These are phyloP conservation scores for Eucalyptus pauciflora DNA, from an alignment of 345 rosid species.

Conservation along the genomic window DNA sequence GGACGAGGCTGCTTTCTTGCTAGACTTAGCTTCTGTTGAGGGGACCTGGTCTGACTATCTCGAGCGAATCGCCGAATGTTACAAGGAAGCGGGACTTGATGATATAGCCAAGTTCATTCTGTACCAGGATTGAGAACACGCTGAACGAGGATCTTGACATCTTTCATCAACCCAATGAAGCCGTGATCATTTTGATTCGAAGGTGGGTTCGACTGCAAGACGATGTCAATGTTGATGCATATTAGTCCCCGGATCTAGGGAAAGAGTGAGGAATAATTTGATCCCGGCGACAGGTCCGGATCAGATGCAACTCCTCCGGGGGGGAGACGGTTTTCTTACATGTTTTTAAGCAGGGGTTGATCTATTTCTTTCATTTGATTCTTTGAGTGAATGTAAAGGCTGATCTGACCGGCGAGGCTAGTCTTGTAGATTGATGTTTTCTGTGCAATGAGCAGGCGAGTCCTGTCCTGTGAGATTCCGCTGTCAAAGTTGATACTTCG, in stretches of 20 bases:
- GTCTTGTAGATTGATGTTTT: neutral
- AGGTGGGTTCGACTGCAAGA: neutral
- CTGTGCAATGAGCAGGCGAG: neutral
- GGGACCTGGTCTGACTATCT: neutral
- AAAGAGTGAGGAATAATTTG: neutral
- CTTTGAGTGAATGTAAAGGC: neutral
- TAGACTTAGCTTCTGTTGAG: neutral
- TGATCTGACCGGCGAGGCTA: neutral
- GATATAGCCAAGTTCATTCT: constrained; percentile 37
- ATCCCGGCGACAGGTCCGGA: neutral
- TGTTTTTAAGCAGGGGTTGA: neutral
- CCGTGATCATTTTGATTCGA: neutral
- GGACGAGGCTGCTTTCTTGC: neutral
- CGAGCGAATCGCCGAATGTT: neutral
- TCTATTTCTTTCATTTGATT: neutral
- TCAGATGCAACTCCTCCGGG: neutral
- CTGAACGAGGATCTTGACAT: neutral
- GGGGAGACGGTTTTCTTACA: neutral
- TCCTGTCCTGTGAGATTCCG: neutral
- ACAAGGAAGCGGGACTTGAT: neutral
- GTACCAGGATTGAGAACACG: constrained; percentile 38
- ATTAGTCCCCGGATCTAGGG: neutral
- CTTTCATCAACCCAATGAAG: neutral
- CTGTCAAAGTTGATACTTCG: neutral
- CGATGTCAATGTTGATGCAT: neutral